Evolutionary conservation across 345 rosid species (phyloP), one percentile per base, ranked within the genome.

Genomic region (Camelina laxa): DNA sequence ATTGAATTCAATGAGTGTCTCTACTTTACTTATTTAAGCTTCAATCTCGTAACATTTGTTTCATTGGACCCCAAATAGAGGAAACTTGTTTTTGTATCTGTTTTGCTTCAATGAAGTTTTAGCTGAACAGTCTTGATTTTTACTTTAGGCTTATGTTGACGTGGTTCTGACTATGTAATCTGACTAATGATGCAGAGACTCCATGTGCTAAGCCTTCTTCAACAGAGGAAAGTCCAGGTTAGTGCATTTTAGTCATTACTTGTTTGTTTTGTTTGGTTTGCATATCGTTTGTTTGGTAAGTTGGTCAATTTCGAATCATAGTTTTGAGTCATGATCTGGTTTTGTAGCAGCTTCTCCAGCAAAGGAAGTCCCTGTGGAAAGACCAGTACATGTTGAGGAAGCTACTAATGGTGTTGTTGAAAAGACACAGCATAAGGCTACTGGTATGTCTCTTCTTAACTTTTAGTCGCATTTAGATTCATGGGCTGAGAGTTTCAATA

Each of bases 161-260:
- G 55, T 33, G 31, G 2, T 70, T 65, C 15, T 70, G 22, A 77
- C 3, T 38, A 63, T 69, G 63, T 83, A 33, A 78, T 71, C 7
- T 67, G 15, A 44, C 20, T 19, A 61, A 70, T 70, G 17, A 30
- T 84, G 89, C 92, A 91, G 97, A 93, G 82, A 85, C 60, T 63
- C 97, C 97, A 48, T 93, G 98, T 78, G 67, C 57, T 38, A 87
- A 86, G 80, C 87, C 89, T 33, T 82, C 61, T 53, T 48, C 82
- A 5, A 6, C 79, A 0, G 76, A 73, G 74, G 85, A 79, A 67
- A 87, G 80, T 60, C 70, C 84, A 60, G 49, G 93, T 91, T 80
- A 66, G 79, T 69, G 30, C 65, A n/a, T 70, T 70, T 54, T 33
- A 3, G 9, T 31, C 49, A 15, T 39, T 27, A 27, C 5, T 27